Percentiles rank a stretch among this genome's conserved stretches.
These are phyloP conservation scores for Neofusicoccum laricinum DNA, from an alignment of 2,329 filamentous ascomycete species.

Conservation along the genomic window DNA sequence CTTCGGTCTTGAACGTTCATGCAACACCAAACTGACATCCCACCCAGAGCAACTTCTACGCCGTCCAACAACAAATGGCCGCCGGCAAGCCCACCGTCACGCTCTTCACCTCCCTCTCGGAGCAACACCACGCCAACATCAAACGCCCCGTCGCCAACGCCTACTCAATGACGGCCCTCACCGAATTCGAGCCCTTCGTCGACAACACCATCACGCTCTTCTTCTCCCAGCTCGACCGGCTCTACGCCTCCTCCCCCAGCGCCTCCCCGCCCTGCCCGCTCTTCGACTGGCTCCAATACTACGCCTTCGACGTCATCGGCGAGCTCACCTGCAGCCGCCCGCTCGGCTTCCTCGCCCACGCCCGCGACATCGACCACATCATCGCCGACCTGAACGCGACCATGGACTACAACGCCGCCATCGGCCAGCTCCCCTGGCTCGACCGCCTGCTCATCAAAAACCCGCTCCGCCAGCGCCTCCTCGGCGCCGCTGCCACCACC, in stretches of 20 bases:
- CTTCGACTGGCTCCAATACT: conserved; percentile 39
- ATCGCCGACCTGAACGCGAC: neutral
- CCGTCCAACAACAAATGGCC: neutral
- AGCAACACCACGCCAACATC: conserved; percentile 22
- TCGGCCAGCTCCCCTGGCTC: conserved; percentile 22
- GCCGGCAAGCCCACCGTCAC: neutral
- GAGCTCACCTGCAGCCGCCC: conserved; percentile 18
- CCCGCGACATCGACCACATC: conserved; percentile 12
- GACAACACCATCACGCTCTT: conserved; percentile 29
- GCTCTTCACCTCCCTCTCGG: conserved; percentile 6
- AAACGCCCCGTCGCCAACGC: conserved; percentile 12
- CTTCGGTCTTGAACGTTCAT: too few relatives aligned
- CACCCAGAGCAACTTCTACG: conserved; percentile 4
- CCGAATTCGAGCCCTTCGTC: conserved; percentile 24
- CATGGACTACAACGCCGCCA: neutral
- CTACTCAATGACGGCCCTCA: conserved; percentile 25
- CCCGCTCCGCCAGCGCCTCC: neutral
- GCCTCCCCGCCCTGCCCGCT: conserved; percentile 25
- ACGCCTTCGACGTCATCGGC: conserved; percentile 21
- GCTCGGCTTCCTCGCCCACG: conserved; percentile 19
- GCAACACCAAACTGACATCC: neutral
- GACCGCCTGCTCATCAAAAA: conserved; percentile 16
- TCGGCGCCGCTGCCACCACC: neutral
- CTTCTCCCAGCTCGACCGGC: conserved; percentile 21
- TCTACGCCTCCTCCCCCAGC: neutral